A percentile compares a stretch with the other conserved stretches of the same genome.
Conservation (phyloP, 495 filamentous ascomycete species). For the Penicillium pancosmium region DNA sequence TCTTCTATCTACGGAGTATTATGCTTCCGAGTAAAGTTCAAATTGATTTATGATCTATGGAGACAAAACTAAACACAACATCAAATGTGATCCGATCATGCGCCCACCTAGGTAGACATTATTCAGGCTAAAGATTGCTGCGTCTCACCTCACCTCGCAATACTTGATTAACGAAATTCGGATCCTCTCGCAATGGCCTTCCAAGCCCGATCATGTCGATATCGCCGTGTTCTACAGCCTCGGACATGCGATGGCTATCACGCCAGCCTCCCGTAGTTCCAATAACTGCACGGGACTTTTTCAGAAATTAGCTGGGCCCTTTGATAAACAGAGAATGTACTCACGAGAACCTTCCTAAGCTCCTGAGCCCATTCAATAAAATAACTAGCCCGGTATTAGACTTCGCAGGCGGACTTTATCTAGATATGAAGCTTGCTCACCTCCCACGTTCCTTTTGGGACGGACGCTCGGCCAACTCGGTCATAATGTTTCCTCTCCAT, state of each 20-base stretch:
- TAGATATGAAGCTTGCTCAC: not conserved
- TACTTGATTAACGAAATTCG: constrained; percentile 18
- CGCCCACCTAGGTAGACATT: too few species aligned
- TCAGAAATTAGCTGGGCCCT: not conserved
- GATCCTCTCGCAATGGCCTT: constrained; percentile 20
- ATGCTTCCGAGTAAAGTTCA: too few species aligned
- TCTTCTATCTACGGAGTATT: too few species aligned
- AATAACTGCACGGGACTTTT: constrained; percentile 22
- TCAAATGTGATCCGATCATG: too few species aligned
- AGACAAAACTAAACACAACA: too few species aligned
- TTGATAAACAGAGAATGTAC: not conserved
- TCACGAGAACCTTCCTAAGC: constrained; percentile 21
- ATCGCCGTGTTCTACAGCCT: constrained; percentile 18
- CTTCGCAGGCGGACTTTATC: not conserved
- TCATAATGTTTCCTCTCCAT: constrained; percentile 25
- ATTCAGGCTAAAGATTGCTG: constrained; percentile 8
- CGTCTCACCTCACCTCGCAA: constrained; percentile 11
- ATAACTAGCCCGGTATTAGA: constrained; percentile 6
- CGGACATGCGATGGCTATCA: constrained; percentile 20
- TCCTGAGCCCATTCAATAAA: constrained; percentile 26
- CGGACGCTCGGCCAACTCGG: constrained; percentile 16
- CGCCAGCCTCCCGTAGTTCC: constrained; percentile 23
- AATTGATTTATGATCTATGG: too few species aligned
- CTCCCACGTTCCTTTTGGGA: constrained; percentile 20
- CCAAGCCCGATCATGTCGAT: constrained; percentile 23